Evolutionary conservation across 169 alveolate genomes (phyloP).

Genomic region (Plasmodium vivax): DNA sequence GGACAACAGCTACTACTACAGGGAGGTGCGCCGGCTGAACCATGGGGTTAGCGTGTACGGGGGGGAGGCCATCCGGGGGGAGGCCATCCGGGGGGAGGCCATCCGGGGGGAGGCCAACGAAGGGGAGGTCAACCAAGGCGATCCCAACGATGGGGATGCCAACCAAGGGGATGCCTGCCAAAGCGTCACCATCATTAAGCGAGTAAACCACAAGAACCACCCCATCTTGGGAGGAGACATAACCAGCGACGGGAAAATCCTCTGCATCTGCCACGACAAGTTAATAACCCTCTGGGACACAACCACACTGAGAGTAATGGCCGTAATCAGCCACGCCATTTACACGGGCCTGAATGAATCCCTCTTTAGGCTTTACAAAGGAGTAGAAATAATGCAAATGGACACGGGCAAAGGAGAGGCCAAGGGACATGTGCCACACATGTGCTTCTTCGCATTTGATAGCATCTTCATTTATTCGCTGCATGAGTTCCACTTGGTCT

Average conservation of each 20-base stretch:
- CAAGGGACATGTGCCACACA: neutral
- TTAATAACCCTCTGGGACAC: slow-evolving; percentile 38
- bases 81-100: neutral
- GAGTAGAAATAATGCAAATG: slow-evolving; percentile 22
- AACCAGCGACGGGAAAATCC: slow-evolving; percentile 33
- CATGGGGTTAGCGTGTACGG: neutral
- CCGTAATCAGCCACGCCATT: slow-evolving; percentile 38
- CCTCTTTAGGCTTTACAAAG: slow-evolving; percentile 42
- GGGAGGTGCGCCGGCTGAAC: neutral
- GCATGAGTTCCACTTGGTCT: slow-evolving; percentile 32
- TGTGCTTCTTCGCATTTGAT: slow-evolving; percentile 41
- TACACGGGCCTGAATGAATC: slow-evolving; percentile 24
- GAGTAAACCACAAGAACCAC: slow-evolving; percentile 17
- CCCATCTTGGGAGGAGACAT: slow-evolving; percentile 37
- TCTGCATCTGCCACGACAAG: slow-evolving; percentile 47
- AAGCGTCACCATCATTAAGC: slow-evolving; percentile 18
- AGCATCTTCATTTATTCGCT: slow-evolving; percentile 31
- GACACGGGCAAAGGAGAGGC: neutral
- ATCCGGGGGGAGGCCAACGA: neutral
- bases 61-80: neutral
- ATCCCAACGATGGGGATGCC: neutral
- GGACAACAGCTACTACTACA: neutral
- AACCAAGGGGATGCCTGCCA: neutral
- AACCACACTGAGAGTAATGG: slow-evolving; percentile 28
- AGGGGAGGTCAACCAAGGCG: neutral